Conservation (phyloP, 768 basidiomycete species). For the Imleria badia region DNA sequence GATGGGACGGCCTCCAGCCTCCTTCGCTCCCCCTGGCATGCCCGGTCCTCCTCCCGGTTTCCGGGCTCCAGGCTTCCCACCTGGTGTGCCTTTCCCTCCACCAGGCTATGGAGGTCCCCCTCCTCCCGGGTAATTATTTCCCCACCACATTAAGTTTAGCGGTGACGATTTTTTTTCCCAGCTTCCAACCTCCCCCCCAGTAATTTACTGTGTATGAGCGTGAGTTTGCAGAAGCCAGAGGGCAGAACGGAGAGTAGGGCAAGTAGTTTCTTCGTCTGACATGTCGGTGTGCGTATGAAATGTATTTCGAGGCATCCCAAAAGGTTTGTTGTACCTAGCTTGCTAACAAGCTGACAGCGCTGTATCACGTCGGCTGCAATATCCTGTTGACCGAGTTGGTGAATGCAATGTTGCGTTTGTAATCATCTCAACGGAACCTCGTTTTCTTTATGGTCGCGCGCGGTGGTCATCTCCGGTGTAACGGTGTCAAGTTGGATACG, state of each 20-base stretch:
- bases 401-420: slow-evolving; percentile 21
- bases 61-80: slow-evolving; percentile 80
- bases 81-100: slow-evolving; percentile 76
- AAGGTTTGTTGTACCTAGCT: slow-evolving; percentile 30
- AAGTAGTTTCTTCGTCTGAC: slow-evolving; percentile 24
- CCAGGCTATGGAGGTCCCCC: slow-evolving; percentile 81
- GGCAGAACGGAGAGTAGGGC: slow-evolving; percentile 25
- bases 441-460: slow-evolving; percentile 16
- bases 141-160: neutral
- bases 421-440: slow-evolving; percentile 12
- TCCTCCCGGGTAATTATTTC: slow-evolving; percentile 71
- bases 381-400: slow-evolving; percentile 20
- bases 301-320: slow-evolving; percentile 26
- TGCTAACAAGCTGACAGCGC: slow-evolving; percentile 26
- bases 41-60: slow-evolving; percentile 85
- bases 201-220: slow-evolving; percentile 17
- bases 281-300: slow-evolving; percentile 21
- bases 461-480: slow-evolving; percentile 29
- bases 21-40: slow-evolving; percentile 70
- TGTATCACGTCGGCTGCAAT: slow-evolving; percentile 19
- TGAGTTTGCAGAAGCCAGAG: slow-evolving; percentile 12
- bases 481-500: slow-evolving; percentile 18
- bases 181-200: slow-evolving; percentile 52
- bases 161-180: slow-evolving; percentile 18
- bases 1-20: slow-evolving; percentile 67